Evolutionary conservation across 2,329 filamentous ascomycete genomes (phyloP).

Genomic region (Plectosphaerella sp.): DNA sequence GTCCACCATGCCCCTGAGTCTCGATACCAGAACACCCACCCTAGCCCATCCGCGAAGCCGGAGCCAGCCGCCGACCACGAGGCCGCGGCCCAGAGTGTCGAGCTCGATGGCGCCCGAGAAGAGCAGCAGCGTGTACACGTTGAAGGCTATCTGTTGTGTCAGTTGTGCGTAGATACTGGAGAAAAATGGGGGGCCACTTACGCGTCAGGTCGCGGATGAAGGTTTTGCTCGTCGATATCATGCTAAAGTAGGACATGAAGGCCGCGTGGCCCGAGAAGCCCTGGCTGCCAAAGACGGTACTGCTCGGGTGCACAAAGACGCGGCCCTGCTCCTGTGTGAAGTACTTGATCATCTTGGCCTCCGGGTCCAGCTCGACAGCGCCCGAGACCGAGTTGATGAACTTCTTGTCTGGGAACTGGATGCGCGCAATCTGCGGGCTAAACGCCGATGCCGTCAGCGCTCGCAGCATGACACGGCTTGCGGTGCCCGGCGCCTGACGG

Average conservation of each 20-base stretch:
- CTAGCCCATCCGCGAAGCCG: constrained; percentile 84
- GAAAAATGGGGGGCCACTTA: constrained; percentile 38
- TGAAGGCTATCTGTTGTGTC: constrained; percentile 58
- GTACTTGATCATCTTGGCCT: constrained; percentile 88
- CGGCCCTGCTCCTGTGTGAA: constrained; percentile 81
- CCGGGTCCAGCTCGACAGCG: constrained; percentile 87
- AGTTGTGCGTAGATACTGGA: background rate
- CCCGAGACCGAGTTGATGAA: constrained; percentile 84
- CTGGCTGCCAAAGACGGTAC: constrained; percentile 79
- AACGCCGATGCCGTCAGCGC: constrained; percentile 71
- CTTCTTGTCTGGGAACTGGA: constrained; percentile 93
- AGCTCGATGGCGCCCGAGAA: constrained; percentile 83
- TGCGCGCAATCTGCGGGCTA: constrained; percentile 82
- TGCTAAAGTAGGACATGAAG: constrained; percentile 86
- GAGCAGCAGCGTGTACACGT: constrained; percentile 80
- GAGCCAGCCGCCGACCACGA: constrained; percentile 91
- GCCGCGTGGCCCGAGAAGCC: constrained; percentile 68
- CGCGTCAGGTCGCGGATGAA: constrained; percentile 89
- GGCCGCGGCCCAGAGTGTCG: constrained; percentile 79
- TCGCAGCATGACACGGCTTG: constrained; percentile 49
- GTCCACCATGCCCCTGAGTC: constrained; percentile 83
- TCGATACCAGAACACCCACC: constrained; percentile 82
- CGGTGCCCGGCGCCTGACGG: constrained; percentile 16
- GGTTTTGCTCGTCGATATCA: constrained; percentile 88
- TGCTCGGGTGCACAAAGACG: constrained; percentile 90